Percentiles rank a stretch among this genome's conserved stretches.
These are phyloP conservation scores for Chondrostereum purpureum DNA, from an alignment of 1,284 basidiomycete species.

Conservation along the genomic window DNA sequence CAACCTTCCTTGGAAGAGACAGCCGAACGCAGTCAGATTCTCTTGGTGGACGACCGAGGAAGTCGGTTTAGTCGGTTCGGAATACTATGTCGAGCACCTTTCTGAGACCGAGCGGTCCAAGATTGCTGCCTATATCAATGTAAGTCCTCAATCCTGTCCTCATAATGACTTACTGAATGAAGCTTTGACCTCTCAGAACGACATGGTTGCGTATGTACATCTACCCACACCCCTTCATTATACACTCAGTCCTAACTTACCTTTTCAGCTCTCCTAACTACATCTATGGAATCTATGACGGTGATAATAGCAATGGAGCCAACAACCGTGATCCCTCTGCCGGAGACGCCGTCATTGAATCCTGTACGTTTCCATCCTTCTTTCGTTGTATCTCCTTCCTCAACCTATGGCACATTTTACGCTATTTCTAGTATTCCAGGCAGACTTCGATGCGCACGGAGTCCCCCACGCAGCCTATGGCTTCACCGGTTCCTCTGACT, in stretches of 20 bases:
- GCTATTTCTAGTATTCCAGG: background rate
- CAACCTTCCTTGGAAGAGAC: background rate
- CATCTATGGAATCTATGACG: slow-evolving; percentile 19
- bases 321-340: slow-evolving; percentile 10
- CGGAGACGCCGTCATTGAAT: slow-evolving; percentile 19
- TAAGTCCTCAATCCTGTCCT: slow-evolving; percentile 18
- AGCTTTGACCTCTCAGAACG: background rate
- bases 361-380: slow-evolving; percentile 3
- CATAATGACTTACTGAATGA: slow-evolving; percentile 11
- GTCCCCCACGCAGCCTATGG: background rate
- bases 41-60: slow-evolving; percentile 23
- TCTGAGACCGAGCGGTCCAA: slow-evolving; percentile 16
- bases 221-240: slow-evolving; percentile 1
- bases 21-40: slow-evolving; percentile 21
- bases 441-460: background rate
- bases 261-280: slow-evolving; percentile 17
- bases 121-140: slow-evolving; percentile 22
- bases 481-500: slow-evolving; percentile 20
- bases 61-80: slow-evolving; percentile 14
- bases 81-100: slow-evolving; percentile 18
- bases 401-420: too few species aligned
- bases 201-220: background rate
- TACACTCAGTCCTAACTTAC: background rate
- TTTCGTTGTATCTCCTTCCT: slow-evolving; percentile 3
- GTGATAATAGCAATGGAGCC: slow-evolving; percentile 13